These are phyloP conservation scores for Termitomyces sp. DNA, from an alignment of 768 basidiomycete genomes.

Conservation along the genomic window DNA sequence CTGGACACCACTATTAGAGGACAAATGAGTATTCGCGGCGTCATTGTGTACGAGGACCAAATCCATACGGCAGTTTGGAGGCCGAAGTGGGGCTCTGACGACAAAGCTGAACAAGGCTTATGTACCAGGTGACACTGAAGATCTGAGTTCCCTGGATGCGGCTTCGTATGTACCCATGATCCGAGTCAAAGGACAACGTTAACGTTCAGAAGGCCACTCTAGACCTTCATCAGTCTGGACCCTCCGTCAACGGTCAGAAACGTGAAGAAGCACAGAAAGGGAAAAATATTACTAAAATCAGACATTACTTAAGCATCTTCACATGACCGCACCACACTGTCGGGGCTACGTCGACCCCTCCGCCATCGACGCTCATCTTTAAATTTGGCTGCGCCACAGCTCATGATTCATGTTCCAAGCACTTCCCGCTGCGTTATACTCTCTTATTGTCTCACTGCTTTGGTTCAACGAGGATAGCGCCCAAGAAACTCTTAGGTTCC, in stretches of 20 bases:
- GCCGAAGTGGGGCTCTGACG: background rate
- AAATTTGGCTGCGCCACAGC: background rate
- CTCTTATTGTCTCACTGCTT: conserved; percentile 36
- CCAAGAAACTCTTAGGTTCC: conserved; percentile 43
- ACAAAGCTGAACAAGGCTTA: background rate
- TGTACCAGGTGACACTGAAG: background rate
- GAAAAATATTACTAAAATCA: background rate
- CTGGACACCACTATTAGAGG: conserved; percentile 26
- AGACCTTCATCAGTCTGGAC: background rate
- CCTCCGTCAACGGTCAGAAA: background rate
- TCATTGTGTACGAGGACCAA: conserved; percentile 33
- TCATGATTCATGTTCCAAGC: conserved; percentile 23
- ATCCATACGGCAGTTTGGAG: conserved; percentile 17
- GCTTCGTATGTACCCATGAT: background rate
- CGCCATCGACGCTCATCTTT: background rate
- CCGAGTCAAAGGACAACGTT: background rate
- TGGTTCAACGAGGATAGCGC: conserved; percentile 27
- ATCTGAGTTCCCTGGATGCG: background rate
- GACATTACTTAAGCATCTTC: background rate
- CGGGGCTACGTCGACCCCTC: background rate
- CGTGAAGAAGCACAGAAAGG: background rate
- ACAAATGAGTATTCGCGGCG: conserved; percentile 28
- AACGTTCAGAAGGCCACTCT: background rate
- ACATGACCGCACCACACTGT: background rate
- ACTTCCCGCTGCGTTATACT: conserved; percentile 36